Evolutionary conservation across 805 yeast species (phyloP).

Genomic region (Cyberlindnera suaveolens): DNA sequence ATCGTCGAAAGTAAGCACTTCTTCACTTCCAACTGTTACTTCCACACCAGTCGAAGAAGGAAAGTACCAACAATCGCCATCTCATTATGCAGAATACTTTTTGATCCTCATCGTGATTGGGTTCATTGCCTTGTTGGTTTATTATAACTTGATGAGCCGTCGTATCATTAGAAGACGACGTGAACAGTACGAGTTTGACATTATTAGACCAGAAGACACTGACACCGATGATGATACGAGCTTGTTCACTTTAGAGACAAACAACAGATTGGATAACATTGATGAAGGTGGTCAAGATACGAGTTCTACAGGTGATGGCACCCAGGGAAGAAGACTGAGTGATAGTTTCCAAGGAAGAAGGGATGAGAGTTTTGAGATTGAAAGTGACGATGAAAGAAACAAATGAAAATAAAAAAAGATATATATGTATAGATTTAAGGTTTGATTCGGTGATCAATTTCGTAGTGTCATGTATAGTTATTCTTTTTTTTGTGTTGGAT

Average conservation of each 20-base stretch:
- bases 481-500: neutral
- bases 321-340: conserved; percentile 1
- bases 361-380: conserved; percentile 19
- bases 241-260: conserved; percentile 28
- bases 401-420: conserved; percentile 1
- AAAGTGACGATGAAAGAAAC: conserved; percentile 16
- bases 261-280: conserved; percentile 45
- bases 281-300: conserved; percentile 1
- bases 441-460: too few species aligned
- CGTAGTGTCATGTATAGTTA: neutral
- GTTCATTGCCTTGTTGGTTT: conserved; percentile 38
- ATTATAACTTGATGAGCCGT: conserved; percentile 34
- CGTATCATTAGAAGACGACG: conserved; percentile 36
- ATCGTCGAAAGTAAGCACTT: conserved; percentile 13
- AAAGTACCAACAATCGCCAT: conserved; percentile 29
- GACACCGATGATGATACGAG: conserved; percentile 38
- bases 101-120: conserved; percentile 56
- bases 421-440: too few species aligned
- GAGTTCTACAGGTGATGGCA: neutral
- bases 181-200: conserved; percentile 29
- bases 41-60: conserved; percentile 29
- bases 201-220: conserved; percentile 43
- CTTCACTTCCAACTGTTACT: conserved; percentile 4
- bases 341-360: conserved; percentile 5
- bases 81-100: conserved; percentile 56